Conservation (phyloP, 2,329 filamentous ascomycete genomes). For the Fusarium aywerte region DNA sequence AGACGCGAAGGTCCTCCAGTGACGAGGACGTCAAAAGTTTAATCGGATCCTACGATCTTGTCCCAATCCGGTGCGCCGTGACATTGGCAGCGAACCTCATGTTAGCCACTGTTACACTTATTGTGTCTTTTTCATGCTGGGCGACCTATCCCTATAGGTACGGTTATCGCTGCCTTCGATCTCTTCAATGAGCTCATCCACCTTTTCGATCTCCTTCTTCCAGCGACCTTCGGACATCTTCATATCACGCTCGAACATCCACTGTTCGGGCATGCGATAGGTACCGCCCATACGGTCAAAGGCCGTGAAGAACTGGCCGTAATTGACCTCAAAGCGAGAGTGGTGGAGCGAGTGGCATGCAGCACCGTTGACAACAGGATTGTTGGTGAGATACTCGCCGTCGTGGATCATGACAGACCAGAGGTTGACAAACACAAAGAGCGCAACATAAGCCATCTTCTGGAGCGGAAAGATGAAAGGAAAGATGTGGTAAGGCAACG, state of each 20-base stretch:
- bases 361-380: slow-evolving; percentile 91
- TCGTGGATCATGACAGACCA: slow-evolving; percentile 98
- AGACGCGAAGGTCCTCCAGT: not conserved
- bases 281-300: slow-evolving; percentile 91
- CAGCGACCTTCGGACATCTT: slow-evolving; percentile 87
- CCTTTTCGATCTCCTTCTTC: slow-evolving; percentile 71
- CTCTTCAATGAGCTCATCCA: slow-evolving; percentile 76
- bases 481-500: slow-evolving; percentile 91
- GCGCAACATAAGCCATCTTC: slow-evolving; percentile 85
- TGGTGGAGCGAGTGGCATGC: slow-evolving; percentile 89
- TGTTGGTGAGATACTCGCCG: slow-evolving; percentile 92
- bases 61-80: not conserved
- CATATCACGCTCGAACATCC: slow-evolving; percentile 83
- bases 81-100: not conserved
- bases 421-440: slow-evolving; percentile 94
- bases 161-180: slow-evolving; percentile 70
- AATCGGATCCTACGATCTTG: not conserved
- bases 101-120: slow-evolving; percentile 10
- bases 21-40: not conserved
- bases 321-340: slow-evolving; percentile 71
- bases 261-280: slow-evolving; percentile 86
- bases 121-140: slow-evolving; percentile 58
- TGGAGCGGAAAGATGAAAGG: slow-evolving; percentile 93
- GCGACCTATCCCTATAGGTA: slow-evolving; percentile 52
- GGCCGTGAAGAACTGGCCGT: slow-evolving; percentile 91